Conservation (phyloP, 140 eudicot genomes). For the Anethum foeniculum region DNA sequence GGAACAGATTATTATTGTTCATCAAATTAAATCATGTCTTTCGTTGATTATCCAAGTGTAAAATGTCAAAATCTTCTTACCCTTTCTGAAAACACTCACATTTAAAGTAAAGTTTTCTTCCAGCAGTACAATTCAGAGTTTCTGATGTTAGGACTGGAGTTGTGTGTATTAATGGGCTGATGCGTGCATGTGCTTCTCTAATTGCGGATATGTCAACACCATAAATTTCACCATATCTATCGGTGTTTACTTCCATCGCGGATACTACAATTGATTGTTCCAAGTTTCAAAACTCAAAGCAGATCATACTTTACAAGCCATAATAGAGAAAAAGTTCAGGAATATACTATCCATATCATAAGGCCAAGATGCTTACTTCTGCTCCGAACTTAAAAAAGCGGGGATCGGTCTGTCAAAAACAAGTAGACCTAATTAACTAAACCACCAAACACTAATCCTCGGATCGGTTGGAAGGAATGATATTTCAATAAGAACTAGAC, state of each 20-base stretch:
- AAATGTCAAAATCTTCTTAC: slow-evolving; percentile 28
- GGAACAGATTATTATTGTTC: background rate
- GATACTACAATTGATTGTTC: background rate
- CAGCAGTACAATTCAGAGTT: slow-evolving; percentile 61
- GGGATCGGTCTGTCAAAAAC: background rate
- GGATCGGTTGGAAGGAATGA: background rate
- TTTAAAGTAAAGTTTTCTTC: slow-evolving; percentile 69
- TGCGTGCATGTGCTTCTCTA: slow-evolving; percentile 60
- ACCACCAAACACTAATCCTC: background rate
- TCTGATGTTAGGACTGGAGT: slow-evolving; percentile 86
- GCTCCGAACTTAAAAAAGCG: background rate
- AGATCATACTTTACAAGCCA: slow-evolving; percentile 15
- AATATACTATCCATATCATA: background rate
- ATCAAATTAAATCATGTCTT: background rate
- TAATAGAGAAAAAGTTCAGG: background rate
- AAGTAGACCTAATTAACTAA: background rate
- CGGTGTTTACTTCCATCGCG: slow-evolving; percentile 41
- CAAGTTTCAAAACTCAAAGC: slow-evolving; percentile 9
- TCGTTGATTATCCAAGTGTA: background rate
- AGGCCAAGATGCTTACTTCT: background rate
- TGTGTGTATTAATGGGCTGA: slow-evolving; percentile 46
- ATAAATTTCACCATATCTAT: slow-evolving; percentile 33
- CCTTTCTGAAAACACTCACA: slow-evolving; percentile 98
- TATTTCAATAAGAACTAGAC: background rate
- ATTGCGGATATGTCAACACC: slow-evolving; percentile 83